Evolutionary conservation across 2,329 filamentous ascomycete species (phyloP).

Genomic region (Trichoderma sp.): DNA sequence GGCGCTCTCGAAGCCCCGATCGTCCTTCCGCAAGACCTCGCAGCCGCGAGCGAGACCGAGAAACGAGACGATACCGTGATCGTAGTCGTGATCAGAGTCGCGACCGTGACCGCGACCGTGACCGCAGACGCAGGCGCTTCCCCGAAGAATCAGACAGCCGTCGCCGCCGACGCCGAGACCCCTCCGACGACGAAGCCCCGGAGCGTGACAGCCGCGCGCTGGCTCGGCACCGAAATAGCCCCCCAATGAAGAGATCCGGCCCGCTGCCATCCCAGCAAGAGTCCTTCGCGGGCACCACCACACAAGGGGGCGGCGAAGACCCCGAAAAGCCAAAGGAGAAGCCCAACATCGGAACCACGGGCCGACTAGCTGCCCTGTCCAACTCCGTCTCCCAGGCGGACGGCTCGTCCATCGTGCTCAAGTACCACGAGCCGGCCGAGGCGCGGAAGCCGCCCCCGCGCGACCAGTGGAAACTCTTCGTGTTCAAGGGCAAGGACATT

Average conservation of each 20-base stretch:
- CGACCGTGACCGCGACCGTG: conserved; percentile 35
- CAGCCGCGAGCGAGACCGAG: conserved; percentile 22
- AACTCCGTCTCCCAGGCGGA: conserved; percentile 73
- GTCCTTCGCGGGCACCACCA: conserved; percentile 61
- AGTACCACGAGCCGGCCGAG: conserved; percentile 95
- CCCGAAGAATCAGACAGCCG: conserved; percentile 39
- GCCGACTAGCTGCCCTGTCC: conserved; percentile 81
- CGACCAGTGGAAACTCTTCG: conserved; percentile 84
- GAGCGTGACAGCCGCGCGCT: conserved; percentile 30
- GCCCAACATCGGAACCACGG: conserved; percentile 81
- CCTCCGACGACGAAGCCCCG: conserved; percentile 31
- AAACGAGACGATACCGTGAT: conserved; percentile 30
- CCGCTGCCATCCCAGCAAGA: conserved; percentile 63
- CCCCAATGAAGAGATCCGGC: conserved; percentile 42
- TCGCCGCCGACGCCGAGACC: conserved; percentile 31
- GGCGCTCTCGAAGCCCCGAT: conserved; percentile 41
- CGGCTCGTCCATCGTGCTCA: conserved; percentile 77
- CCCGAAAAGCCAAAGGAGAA: conserved; percentile 73
- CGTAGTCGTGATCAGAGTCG: conserved; percentile 30
- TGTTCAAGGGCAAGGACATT: conserved; percentile 83
- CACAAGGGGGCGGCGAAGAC: conserved; percentile 41
- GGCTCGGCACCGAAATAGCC: conserved; percentile 33
- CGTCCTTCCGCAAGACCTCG: conserved; percentile 30
- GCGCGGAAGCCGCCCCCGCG: conserved; percentile 81
- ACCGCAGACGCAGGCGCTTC: conserved; percentile 39